Evolutionary conservation across 371 early-diverging fungal species (phyloP).

Genomic region (Mucor mucedo): DNA sequence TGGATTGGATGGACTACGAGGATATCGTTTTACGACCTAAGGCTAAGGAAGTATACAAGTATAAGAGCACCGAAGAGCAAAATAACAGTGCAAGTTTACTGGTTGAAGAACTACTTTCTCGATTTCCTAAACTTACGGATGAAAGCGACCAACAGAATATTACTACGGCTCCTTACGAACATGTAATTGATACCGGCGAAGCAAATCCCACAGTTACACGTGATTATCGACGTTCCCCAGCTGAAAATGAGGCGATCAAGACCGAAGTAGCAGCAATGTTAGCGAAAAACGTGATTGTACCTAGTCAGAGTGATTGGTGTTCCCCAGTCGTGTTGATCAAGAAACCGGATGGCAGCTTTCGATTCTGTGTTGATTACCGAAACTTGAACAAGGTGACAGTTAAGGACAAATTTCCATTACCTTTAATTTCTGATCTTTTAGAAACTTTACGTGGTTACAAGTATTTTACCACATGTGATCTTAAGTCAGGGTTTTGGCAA

Average conservation of each 20-base stretch:
- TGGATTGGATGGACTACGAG: slow-evolving; percentile 12
- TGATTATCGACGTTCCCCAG: slow-evolving; percentile 24
- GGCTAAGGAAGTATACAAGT: slow-evolving; percentile 14
- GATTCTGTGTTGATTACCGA: slow-evolving; percentile 34
- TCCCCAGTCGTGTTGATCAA: slow-evolving; percentile 57
- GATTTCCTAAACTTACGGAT: slow-evolving; percentile 18
- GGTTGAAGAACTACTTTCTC: no score
- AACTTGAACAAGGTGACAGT: slow-evolving; percentile 49
- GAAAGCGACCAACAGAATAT: slow-evolving; percentile 6
- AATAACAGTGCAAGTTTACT: neutral
- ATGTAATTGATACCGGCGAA: slow-evolving; percentile 18
- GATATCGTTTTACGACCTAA: neutral
- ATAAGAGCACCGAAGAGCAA: neutral
- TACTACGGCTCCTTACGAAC: slow-evolving; percentile 31
- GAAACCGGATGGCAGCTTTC: slow-evolving; percentile 44
- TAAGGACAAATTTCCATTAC: slow-evolving; percentile 52
- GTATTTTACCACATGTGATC: slow-evolving; percentile 51
- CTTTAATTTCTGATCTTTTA: slow-evolving; percentile 39
- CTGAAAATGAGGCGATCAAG: slow-evolving; percentile 18
- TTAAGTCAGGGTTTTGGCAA: slow-evolving; percentile 47
- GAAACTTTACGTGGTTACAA: slow-evolving; percentile 28
- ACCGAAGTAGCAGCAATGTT: slow-evolving; percentile 25
- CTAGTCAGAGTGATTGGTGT: slow-evolving; percentile 41
- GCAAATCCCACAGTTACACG: slow-evolving; percentile 19
- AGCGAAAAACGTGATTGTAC: slow-evolving; percentile 6